Evolutionary conservation across 2,329 filamentous ascomycete species (phyloP).

Genomic region (Aspergillus sp.): DNA sequence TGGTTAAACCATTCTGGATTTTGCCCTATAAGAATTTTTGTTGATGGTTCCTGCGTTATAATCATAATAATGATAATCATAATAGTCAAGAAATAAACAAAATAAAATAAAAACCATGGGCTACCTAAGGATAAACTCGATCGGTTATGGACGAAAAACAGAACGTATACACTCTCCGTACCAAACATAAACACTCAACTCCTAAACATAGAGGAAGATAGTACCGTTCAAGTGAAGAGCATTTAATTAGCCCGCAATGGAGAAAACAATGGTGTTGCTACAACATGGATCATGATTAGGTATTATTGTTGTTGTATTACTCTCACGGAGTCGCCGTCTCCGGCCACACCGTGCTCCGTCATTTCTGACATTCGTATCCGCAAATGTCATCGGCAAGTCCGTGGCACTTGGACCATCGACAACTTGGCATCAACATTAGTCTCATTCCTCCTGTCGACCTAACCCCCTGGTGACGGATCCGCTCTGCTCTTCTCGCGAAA

Average conservation of each 20-base stretch:
- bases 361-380: conserved; percentile 18
- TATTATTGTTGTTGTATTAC: too few species aligned
- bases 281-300: not conserved
- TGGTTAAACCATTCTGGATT: not conserved
- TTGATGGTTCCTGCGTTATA: conserved; percentile 7
- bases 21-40: conserved; percentile 9
- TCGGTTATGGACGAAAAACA: too few species aligned
- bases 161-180: too few species aligned
- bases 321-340: conserved; percentile 19
- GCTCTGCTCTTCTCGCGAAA: not conserved
- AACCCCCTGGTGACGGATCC: conserved; percentile 9
- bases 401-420: conserved; percentile 16
- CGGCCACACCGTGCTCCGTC: conserved; percentile 3
- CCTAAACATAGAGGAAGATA: too few species aligned
- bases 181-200: too few species aligned
- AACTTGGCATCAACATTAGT: conserved; percentile 16
- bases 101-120: not conserved
- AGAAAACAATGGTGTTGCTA: too few species aligned
- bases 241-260: too few species aligned
- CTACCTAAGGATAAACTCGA: too few species aligned
- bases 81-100: not conserved
- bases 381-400: conserved; percentile 25
- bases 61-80: not conserved
- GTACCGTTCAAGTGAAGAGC: too few species aligned
- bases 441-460: conserved; percentile 4